phyloP scores from a whole-genome alignment of 192 early-diverging fungal species.

The Coemansia umbellata region DNA sequence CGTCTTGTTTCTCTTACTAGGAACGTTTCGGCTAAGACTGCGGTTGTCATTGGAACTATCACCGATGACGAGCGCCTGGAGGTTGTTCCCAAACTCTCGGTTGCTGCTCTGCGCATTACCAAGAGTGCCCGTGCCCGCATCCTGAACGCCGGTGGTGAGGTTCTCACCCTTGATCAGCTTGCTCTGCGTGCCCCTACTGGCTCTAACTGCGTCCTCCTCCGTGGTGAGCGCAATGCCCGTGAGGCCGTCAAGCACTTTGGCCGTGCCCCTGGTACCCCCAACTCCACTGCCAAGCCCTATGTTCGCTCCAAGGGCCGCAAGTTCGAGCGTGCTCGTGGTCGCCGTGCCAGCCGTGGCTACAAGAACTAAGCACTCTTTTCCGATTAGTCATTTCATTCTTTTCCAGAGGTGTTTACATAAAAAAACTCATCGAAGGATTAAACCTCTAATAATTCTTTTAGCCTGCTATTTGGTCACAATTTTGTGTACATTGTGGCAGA shows the following conservation, averaged over 20 bases:
- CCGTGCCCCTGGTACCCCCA: conserved; percentile 65
- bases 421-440: conserved; percentile 2
- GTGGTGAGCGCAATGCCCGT: conserved; percentile 90
- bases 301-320: conserved; percentile 99
- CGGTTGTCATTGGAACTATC: conserved; percentile 93
- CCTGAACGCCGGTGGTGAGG: conserved; percentile 97
- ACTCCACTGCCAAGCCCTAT: conserved; percentile 77
- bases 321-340: conserved; percentile 99
- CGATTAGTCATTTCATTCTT: background rate
- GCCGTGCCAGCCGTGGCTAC: conserved; percentile 97
- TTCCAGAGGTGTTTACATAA: conserved; percentile 4
- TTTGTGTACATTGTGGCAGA: too few species aligned
- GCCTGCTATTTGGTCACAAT: too few species aligned
- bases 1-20: conserved; percentile 79
- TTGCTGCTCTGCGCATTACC: conserved; percentile 95
- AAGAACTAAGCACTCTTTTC: conserved; percentile 62
- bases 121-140: conserved; percentile 95
- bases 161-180: conserved; percentile 98
- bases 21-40: conserved; percentile 77
- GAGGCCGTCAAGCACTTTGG: conserved; percentile 99
- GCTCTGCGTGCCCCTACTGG: conserved; percentile 97
- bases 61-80: conserved; percentile 94
- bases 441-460: too few species aligned
- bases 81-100: conserved; percentile 90
- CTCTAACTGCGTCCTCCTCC: conserved; percentile 90